These are phyloP conservation scores for Rosa persica DNA, from an alignment of 306 rosid genomes.

Conservation along the genomic window DNA sequence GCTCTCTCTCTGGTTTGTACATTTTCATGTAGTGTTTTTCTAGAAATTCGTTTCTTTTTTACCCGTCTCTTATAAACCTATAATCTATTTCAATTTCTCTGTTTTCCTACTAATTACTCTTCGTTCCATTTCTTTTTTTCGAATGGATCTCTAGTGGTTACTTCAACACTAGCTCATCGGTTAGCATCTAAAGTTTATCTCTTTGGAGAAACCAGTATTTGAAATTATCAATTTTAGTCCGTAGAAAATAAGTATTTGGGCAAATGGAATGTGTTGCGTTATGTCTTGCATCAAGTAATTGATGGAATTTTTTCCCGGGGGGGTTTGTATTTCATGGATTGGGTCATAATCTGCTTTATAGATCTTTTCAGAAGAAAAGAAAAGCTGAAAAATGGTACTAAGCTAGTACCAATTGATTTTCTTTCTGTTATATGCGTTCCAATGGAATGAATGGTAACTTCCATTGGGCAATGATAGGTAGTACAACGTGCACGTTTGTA, in stretches of 20 bases:
- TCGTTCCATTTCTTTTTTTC: too few species aligned
- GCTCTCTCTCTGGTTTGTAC: constrained; percentile 33
- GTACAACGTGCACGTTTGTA: background rate
- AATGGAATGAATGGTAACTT: background rate
- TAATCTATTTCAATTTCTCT: background rate
- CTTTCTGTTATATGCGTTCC: background rate
- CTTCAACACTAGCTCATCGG: too few species aligned
- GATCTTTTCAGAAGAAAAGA: too few species aligned
- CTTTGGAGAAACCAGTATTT: too few species aligned
- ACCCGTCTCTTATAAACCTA: background rate
- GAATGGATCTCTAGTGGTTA: too few species aligned
- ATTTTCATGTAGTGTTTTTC: constrained; percentile 31
- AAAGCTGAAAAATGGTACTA: background rate
- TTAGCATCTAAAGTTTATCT: too few species aligned
- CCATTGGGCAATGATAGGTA: background rate
- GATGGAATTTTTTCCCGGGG: too few species aligned
- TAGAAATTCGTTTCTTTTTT: constrained; percentile 19
- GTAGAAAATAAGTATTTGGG: too few species aligned
- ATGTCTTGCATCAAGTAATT: too few species aligned
- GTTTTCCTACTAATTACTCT: background rate
- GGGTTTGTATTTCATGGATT: background rate
- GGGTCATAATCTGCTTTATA: too few species aligned
- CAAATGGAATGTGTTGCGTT: too few species aligned
- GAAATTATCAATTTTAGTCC: too few species aligned
- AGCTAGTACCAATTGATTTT: background rate